Base-by-base conservation (phyloP, 176 grass and related monocot genomes). In the Calamus simplicifolius region DNA sequence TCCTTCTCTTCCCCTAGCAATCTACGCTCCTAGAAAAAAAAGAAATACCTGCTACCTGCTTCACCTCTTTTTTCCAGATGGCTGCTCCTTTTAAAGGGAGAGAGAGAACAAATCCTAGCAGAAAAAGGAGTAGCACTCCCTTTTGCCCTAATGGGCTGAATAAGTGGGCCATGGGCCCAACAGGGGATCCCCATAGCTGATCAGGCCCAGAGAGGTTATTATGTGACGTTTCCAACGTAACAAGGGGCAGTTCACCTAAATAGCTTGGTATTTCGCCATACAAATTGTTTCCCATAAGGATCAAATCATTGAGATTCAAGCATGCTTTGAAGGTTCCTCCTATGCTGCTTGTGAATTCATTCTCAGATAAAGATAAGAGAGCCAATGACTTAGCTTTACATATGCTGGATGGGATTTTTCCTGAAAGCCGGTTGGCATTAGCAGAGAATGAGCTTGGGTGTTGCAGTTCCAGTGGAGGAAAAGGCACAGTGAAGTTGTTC, bases 161-260 rank as follows among this genome's bases (percentile, higher is more conserved):
- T n/a, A n/a, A n/a, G n/a, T n/a, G n/a, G n/a, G n/a, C n/a, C n/a
- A n/a, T n/a, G n/a, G n/a, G n/a, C n/a, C n/a, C n/a, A n/a, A n/a
- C n/a, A n/a, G n/a, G n/a, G n/a, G 93, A 92, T 51, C 76, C 76
- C 63, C 79, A 98, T 58, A 98, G 65, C 18, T 78, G 70, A 43
- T 76, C 70, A 62, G 93, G 76, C 68, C 93, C 93, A 4, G 63
- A 71, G 49, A 98, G 82, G 29, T 98, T 98, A 66, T 98, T 98
- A 35, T 81, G 81, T 18, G 81, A 80, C 59, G 92, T 57, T 50
- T 92, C 84, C 21, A 98, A 63, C 17, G 54, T 92, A 71, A 92
- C 67, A 4, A 98, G 79, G 27, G 93, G 93, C 19, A 98, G 59
- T 38, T 89, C 79, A 43, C 76, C 75, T 57, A 98, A 67, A 69